These are phyloP conservation scores for Candolleomyces efflorescens DNA, from an alignment of 768 basidiomycete species.

Conservation along the genomic window DNA sequence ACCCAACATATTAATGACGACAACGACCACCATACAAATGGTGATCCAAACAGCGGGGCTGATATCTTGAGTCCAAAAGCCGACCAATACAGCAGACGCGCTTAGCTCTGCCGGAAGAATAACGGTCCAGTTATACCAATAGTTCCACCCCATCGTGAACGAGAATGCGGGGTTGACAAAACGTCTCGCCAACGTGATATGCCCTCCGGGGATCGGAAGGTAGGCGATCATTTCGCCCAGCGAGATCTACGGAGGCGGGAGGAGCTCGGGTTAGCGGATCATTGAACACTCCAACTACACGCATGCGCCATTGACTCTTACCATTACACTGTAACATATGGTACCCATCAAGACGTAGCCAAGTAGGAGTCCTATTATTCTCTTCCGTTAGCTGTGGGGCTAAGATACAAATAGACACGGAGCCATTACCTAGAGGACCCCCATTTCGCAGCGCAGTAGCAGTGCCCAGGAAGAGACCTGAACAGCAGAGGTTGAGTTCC, in stretches of 20 bases:
- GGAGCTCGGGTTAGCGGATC: neutral
- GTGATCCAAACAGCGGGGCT: conserved; percentile 78
- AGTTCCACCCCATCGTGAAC: conserved; percentile 52
- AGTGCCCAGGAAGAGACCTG: conserved; percentile 69
- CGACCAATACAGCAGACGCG: conserved; percentile 72
- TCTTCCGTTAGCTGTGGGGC: conserved; percentile 1
- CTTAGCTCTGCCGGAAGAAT: conserved; percentile 70
- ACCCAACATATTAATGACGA: conserved; percentile 73
- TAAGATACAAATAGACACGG: too few relatives aligned
- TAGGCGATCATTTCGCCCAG: conserved; percentile 76
- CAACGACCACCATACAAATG: conserved; percentile 69
- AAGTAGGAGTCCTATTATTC: conserved; percentile 54
- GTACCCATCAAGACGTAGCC: conserved; percentile 65
- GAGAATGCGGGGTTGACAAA: conserved; percentile 78
- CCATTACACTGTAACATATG: conserved; percentile 73
- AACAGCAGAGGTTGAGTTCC: neutral
- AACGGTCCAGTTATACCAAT: conserved; percentile 61
- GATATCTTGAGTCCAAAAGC: conserved; percentile 57
- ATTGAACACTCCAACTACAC: too few relatives aligned
- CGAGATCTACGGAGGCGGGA: conserved; percentile 41
- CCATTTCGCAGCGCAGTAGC: conserved; percentile 44
- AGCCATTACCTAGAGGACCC: conserved; percentile 63
- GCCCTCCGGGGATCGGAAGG: conserved; percentile 75
- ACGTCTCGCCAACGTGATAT: conserved; percentile 77
- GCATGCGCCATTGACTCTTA: conserved; percentile 19